phyloP scores from a whole-genome alignment of 2,329 filamentous ascomycete genomes.

The Polytolypa hystricis region DNA sequence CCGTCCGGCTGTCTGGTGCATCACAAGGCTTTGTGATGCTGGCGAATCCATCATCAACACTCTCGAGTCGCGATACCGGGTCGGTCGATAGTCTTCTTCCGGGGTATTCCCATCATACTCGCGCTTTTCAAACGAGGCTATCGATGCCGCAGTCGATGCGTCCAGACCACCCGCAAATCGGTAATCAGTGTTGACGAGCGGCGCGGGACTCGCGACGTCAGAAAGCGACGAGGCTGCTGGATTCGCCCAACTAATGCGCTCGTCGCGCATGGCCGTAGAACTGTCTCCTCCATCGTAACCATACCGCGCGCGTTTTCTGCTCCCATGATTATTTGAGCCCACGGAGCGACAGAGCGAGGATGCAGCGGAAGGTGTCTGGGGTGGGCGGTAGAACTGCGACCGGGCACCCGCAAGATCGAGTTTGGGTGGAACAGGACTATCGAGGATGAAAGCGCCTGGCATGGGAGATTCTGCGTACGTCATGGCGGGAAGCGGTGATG shows the following conservation, averaged over 20 bases:
- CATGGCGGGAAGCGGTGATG: slow-evolving; percentile 1
- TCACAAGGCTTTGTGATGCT: neutral
- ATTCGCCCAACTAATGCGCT: slow-evolving; percentile 6
- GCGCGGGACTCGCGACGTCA: slow-evolving; percentile 23
- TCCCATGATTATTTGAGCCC: slow-evolving; percentile 11
- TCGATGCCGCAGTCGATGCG: slow-evolving; percentile 18
- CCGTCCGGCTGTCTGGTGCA: slow-evolving; percentile 4
- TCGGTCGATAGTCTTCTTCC: slow-evolving; percentile 33
- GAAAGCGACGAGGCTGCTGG: slow-evolving; percentile 10
- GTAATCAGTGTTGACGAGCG: slow-evolving; percentile 30
- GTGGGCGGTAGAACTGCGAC: slow-evolving; percentile 28
- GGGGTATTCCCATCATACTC: slow-evolving; percentile 16
- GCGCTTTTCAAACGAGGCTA: slow-evolving; percentile 13
- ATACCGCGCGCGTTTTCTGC: slow-evolving; percentile 11
- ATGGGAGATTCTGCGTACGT: slow-evolving; percentile 8
- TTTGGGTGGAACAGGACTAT: slow-evolving; percentile 25
- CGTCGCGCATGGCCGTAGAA: slow-evolving; percentile 4
- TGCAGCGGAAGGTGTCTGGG: slow-evolving; percentile 25
- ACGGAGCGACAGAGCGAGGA: slow-evolving; percentile 28
- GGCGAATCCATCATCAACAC: slow-evolving; percentile 8
- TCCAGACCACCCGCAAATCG: slow-evolving; percentile 25
- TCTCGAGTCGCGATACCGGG: slow-evolving; percentile 26
- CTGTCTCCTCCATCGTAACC: slow-evolving; percentile 9
- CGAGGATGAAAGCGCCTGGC: slow-evolving; percentile 22
- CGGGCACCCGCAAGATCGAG: slow-evolving; percentile 28